Evolutionary conservation across 2,329 filamentous ascomycete species (phyloP).

Genomic region (Monosporascus cannonballus): DNA sequence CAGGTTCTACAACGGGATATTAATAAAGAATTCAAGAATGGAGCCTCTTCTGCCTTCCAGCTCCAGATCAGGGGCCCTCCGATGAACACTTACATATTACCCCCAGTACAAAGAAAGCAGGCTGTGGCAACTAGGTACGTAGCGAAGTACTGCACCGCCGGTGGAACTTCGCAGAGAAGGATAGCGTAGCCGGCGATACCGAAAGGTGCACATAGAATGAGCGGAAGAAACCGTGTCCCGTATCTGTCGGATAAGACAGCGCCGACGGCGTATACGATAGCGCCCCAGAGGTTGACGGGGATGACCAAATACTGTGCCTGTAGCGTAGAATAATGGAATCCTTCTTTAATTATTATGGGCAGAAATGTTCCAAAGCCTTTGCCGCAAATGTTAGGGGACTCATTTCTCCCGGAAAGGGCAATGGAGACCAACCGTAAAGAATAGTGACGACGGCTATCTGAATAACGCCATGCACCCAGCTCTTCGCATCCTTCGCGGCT

Average conservation of each 20-base stretch:
- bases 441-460: constrained; percentile 34
- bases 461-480: constrained; percentile 23
- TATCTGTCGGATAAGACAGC: constrained; percentile 32
- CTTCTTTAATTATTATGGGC: constrained; percentile 34
- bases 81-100: constrained; percentile 16
- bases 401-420: background rate
- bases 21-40: background rate
- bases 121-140: constrained; percentile 21
- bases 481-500: constrained; percentile 20
- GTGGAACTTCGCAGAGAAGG: constrained; percentile 15
- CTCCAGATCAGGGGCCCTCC: too few species aligned
- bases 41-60: too few species aligned
- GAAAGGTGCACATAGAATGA: constrained; percentile 24
- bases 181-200: constrained; percentile 21
- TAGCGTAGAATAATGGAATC: constrained; percentile 31
- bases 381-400: background rate
- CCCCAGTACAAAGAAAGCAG: constrained; percentile 19
- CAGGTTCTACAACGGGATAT: constrained; percentile 11
- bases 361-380: constrained; percentile 33
- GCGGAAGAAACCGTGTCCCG: constrained; percentile 28
- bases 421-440: constrained; percentile 21
- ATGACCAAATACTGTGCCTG: constrained; percentile 34
- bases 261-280: constrained; percentile 31
- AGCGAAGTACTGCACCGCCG: constrained; percentile 18
- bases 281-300: constrained; percentile 34